Percentiles rank a stretch among this genome's conserved stretches.
These are phyloP conservation scores for Apiospora pterosperma DNA, from an alignment of 2,329 filamentous ascomycete genomes.

Conservation along the genomic window DNA sequence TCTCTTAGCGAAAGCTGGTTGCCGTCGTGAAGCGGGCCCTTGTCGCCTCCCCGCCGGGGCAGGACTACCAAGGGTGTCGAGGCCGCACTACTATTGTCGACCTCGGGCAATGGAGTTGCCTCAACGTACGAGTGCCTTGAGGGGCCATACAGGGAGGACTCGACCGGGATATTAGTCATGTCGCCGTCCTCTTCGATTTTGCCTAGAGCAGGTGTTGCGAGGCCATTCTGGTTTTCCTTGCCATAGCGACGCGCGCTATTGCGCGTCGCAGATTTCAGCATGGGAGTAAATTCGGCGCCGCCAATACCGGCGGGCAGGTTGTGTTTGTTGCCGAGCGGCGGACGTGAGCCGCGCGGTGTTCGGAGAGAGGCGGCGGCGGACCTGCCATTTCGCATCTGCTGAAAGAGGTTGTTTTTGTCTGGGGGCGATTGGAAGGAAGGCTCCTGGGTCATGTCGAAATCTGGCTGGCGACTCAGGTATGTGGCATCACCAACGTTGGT, in stretches of 20 bases:
- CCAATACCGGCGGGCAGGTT: constrained; percentile 65
- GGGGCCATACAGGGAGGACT: constrained; percentile 67
- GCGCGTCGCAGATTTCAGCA: constrained; percentile 77
- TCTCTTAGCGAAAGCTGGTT: constrained; percentile 90
- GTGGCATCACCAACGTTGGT: constrained; percentile 83
- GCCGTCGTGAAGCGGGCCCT: constrained; percentile 73
- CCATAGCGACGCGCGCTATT: constrained; percentile 61
- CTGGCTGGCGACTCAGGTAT: constrained; percentile 65
- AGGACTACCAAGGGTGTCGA: constrained; percentile 78
- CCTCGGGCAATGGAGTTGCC: constrained; percentile 71
- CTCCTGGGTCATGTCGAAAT: constrained; percentile 83
- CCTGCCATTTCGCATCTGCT: constrained; percentile 67
- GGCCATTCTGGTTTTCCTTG: constrained; percentile 58
- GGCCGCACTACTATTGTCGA: constrained; percentile 74
- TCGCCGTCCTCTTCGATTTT: constrained; percentile 65
- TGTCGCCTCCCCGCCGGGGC: constrained; percentile 58
- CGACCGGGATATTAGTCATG: constrained; percentile 69
- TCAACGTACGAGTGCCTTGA: constrained; percentile 64
- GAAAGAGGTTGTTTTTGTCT: constrained; percentile 73
- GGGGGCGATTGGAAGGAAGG: constrained; percentile 80
- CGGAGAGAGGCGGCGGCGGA: constrained; percentile 55
- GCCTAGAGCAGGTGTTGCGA: constrained; percentile 67
- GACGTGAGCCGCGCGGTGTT: constrained; percentile 69
- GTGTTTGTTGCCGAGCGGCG: constrained; percentile 66
- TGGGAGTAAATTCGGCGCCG: constrained; percentile 84